phyloP scores from a whole-genome alignment of 192 early-diverging fungal species.

The Coemansia sp. region DNA sequence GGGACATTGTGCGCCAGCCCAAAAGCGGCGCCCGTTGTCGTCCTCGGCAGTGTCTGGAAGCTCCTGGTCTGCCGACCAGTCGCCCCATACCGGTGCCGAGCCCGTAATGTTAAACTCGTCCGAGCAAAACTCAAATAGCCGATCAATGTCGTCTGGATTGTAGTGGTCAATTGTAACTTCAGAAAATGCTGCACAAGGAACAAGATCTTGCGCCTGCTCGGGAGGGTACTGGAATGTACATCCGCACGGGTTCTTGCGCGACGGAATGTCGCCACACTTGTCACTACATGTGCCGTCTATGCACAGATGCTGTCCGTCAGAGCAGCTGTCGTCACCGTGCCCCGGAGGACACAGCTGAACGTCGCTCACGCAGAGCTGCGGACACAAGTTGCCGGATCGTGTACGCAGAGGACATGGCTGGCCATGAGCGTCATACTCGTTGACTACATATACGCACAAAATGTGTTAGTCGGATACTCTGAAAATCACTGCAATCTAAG shows the following conservation, averaged over 20 bases:
- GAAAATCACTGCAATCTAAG: background rate
- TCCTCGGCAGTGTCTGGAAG: conserved; percentile 6
- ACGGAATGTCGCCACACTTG: conserved; percentile 36
- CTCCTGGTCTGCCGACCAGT: conserved; percentile 26
- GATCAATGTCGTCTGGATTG: conserved; percentile 21
- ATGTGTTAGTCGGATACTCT: background rate
- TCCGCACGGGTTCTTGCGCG: conserved; percentile 45
- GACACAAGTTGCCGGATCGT: conserved; percentile 48
- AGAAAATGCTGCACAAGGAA: conserved; percentile 34
- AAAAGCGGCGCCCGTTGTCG: conserved; percentile 26
- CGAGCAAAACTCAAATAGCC: conserved; percentile 36
- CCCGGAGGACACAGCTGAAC: conserved; percentile 45
- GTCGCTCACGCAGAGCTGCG: conserved; percentile 55
- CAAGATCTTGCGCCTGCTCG: conserved; percentile 18
- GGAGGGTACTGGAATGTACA: conserved; percentile 41
- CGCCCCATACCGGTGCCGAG: conserved; percentile 33
- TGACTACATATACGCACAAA: conserved; percentile 39
- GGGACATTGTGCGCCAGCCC: conserved; percentile 47
- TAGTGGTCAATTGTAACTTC: conserved; percentile 54
- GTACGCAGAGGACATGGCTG: conserved; percentile 49
- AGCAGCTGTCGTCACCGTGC: conserved; percentile 36
- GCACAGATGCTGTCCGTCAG: conserved; percentile 49
- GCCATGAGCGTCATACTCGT: conserved; percentile 50
- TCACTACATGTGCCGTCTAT: conserved; percentile 55
- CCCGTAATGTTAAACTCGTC: conserved; percentile 26